These are phyloP conservation scores for Vicia villosa DNA, from an alignment of 306 rosid genomes.

Conservation along the genomic window DNA sequence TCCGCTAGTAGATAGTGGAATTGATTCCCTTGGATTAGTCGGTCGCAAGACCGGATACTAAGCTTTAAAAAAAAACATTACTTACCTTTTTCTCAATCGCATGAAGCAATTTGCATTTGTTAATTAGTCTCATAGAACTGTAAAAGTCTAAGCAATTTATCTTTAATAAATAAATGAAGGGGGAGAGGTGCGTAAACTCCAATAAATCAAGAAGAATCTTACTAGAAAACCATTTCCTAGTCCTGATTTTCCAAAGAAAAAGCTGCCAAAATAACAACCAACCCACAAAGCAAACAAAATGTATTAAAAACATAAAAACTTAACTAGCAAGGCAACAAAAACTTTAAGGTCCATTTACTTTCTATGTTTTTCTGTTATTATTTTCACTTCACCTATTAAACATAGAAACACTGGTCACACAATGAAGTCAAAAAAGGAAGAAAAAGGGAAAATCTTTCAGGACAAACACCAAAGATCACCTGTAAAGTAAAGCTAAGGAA, in stretches of 20 bases:
- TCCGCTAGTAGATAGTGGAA: too few species aligned
- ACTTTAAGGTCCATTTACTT: not conserved
- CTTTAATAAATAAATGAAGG: not conserved
- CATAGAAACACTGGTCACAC: not conserved
- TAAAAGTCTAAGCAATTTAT: slow-evolving; percentile 11
- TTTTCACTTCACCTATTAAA: too few species aligned
- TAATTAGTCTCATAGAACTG: slow-evolving; percentile 24
- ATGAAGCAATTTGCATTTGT: slow-evolving; percentile 17
- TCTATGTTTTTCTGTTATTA: too few species aligned
- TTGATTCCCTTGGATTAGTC: too few species aligned
- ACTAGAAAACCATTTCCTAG: slow-evolving; percentile 30
- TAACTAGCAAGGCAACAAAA: slow-evolving; percentile 7
- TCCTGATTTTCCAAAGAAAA: slow-evolving; percentile 22
- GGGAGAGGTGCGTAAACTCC: slow-evolving; percentile 1
- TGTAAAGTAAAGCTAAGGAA: not conserved
- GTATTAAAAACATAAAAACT: slow-evolving; percentile 7
- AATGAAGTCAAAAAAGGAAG: not conserved
- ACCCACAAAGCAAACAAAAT: slow-evolving; percentile 3
- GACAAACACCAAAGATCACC: slow-evolving; percentile 23
- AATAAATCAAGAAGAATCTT: slow-evolving; percentile 3
- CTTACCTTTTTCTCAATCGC: not conserved
- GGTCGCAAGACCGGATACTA: too few species aligned
- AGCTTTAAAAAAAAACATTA: too few species aligned
- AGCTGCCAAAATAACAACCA: slow-evolving; percentile 2
- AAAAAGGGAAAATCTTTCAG: not conserved